Conservation (phyloP, 768 basidiomycete genomes). For the Fomitopsis pulvina region DNA sequence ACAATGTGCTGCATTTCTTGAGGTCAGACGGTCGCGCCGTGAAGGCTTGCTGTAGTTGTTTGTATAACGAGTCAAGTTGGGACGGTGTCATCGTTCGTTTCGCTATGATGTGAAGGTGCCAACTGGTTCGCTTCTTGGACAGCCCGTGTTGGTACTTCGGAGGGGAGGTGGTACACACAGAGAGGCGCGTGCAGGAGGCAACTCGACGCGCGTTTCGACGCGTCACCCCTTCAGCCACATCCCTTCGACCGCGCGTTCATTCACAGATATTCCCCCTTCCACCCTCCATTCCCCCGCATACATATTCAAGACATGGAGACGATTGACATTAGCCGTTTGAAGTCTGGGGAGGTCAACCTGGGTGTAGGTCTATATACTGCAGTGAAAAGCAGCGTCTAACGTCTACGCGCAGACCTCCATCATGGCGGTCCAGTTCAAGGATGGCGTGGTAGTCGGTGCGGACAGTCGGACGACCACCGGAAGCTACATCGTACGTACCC, state of each 20-base stretch:
- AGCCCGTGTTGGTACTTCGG: not conserved
- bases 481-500: constrained; percentile 76
- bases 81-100: constrained; percentile 41
- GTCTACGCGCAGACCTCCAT: constrained; percentile 74
- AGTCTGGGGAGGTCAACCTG: constrained; percentile 93
- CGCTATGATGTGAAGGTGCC: not conserved
- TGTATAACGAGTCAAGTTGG: constrained; percentile 55
- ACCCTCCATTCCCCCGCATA: constrained; percentile 22
- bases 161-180: not conserved
- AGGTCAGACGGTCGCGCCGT: constrained; percentile 59
- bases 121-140: constrained; percentile 4
- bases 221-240: constrained; percentile 27
- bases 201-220: constrained; percentile 31
- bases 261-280: constrained; percentile 14
- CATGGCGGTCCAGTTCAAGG: constrained; percentile 97
- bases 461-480: constrained; percentile 97
- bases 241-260: not conserved
- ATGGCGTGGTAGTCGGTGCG: constrained; percentile 93
- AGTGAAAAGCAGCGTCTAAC: not conserved
- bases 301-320: constrained; percentile 36
- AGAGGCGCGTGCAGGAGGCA: not conserved
- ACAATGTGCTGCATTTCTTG: constrained; percentile 52
- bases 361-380: constrained; percentile 55
- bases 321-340: constrained; percentile 75
- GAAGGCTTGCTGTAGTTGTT: constrained; percentile 63